phyloP scores from a whole-genome alignment of 371 early-diverging fungal species.

The Apophysomyces variabilis region DNA sequence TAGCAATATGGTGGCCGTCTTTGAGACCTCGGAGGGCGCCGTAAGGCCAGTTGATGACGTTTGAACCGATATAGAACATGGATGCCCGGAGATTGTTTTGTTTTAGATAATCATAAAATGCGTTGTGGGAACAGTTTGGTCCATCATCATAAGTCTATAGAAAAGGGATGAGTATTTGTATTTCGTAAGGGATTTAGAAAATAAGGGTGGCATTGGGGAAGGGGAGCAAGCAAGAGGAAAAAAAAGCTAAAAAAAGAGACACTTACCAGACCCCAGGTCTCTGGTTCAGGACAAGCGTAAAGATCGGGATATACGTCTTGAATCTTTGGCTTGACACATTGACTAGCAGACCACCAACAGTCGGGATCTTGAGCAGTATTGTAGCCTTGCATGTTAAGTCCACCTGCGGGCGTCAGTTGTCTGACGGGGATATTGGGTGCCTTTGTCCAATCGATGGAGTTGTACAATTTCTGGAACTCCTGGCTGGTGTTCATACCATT shows the following conservation, averaged over 20 bases:
- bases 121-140: slow-evolving; percentile 52
- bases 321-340: slow-evolving; percentile 37
- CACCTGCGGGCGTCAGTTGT: slow-evolving; percentile 24
- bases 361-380: slow-evolving; percentile 39
- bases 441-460: slow-evolving; percentile 46
- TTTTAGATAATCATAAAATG: slow-evolving; percentile 46
- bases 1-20: slow-evolving; percentile 55
- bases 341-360: slow-evolving; percentile 49
- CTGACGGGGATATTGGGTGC: slow-evolving; percentile 39
- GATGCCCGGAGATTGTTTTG: slow-evolving; percentile 42
- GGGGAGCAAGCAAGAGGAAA: not conserved
- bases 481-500: slow-evolving; percentile 44
- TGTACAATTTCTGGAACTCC: slow-evolving; percentile 41
- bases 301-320: slow-evolving; percentile 40
- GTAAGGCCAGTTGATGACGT: slow-evolving; percentile 47
- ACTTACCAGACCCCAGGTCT: slow-evolving; percentile 45
- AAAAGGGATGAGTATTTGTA: slow-evolving; percentile 3
- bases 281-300: slow-evolving; percentile 43
- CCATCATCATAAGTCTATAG: slow-evolving; percentile 48
- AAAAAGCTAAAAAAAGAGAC: not conserved
- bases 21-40: slow-evolving; percentile 51
- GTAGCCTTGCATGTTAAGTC: slow-evolving; percentile 39
- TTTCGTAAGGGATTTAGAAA: not conserved
- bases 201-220: not conserved
- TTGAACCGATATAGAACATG: slow-evolving; percentile 57